Evolutionary conservation across 2,329 filamentous ascomycete genomes (phyloP).

Genomic region (Monosporascus sp.): DNA sequence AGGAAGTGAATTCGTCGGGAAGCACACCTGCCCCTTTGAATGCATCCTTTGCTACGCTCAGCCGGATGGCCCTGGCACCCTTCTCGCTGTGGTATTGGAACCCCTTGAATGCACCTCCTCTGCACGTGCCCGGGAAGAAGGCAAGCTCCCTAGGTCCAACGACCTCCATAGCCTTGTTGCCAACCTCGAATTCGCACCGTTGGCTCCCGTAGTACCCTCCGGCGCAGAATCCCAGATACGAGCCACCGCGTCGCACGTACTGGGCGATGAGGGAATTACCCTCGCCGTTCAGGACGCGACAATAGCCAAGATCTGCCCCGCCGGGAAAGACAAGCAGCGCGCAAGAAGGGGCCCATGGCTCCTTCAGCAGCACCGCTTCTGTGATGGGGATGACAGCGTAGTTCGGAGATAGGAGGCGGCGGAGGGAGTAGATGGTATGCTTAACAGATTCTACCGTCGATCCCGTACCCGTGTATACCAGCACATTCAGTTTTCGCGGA

Average conservation of each 20-base stretch:
- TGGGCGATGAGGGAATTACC: constrained; percentile 81
- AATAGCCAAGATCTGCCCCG: constrained; percentile 90
- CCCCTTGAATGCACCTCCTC: constrained; percentile 80
- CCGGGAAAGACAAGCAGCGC: constrained; percentile 88
- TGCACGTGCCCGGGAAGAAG: constrained; percentile 83
- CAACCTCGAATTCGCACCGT: constrained; percentile 87
- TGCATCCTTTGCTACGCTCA: constrained; percentile 58
- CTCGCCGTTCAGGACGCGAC: constrained; percentile 76
- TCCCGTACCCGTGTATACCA: constrained; percentile 91
- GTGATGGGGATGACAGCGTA: constrained; percentile 89
- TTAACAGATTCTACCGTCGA: constrained; percentile 83
- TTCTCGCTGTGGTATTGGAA: constrained; percentile 88
- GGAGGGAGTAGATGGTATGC: constrained; percentile 82
- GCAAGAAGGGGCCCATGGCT: constrained; percentile 85
- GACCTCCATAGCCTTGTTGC: constrained; percentile 75
- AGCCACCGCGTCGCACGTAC: constrained; percentile 79
- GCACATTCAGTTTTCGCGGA: constrained; percentile 73
- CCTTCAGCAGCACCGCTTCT: constrained; percentile 73
- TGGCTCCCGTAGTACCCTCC: constrained; percentile 85
- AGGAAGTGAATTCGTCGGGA: constrained; percentile 63
- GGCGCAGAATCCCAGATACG: constrained; percentile 88
- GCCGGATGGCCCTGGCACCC: constrained; percentile 67
- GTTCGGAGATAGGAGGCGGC: constrained; percentile 77
- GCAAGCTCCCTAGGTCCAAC: constrained; percentile 76
- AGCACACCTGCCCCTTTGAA: constrained; percentile 47